Conservation (phyloP, 2,329 filamentous ascomycete species). For the Thielaviopsis euricoi region DNA sequence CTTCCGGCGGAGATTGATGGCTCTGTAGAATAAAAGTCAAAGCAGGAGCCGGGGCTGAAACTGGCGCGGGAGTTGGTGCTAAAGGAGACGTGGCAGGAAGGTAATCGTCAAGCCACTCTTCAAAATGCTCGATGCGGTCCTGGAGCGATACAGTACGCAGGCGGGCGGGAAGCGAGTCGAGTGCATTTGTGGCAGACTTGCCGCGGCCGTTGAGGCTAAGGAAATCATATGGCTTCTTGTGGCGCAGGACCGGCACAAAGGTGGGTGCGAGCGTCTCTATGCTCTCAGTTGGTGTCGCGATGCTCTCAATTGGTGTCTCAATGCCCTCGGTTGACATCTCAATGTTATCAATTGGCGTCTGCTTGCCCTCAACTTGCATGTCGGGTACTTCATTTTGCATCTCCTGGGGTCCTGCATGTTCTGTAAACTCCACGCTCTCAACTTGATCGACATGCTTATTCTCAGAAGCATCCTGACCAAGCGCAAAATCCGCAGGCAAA, state of each 20-base stretch:
- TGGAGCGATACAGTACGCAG: slow-evolving; percentile 5
- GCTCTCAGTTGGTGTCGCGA: neutral
- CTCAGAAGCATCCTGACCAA: neutral
- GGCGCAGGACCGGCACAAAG: neutral
- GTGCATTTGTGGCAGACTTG: neutral
- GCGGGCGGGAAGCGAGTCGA: neutral
- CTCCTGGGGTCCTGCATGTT: neutral
- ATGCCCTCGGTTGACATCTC: neutral
- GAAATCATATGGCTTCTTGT: neutral
- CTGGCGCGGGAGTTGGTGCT: neutral
- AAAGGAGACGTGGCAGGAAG: neutral
- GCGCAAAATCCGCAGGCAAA: neutral
- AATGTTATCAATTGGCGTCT: neutral
- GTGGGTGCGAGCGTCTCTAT: neutral
- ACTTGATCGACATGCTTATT: too few relatives aligned
- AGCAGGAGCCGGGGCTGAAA: neutral
- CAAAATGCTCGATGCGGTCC: slow-evolving; percentile 11
- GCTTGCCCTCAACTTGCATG: too few relatives aligned
- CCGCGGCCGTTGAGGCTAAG: neutral
- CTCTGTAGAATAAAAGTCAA: neutral
- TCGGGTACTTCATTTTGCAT: neutral
- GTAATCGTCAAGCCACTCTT: slow-evolving; percentile 12
- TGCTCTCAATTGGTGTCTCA: neutral
- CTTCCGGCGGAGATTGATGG: neutral
- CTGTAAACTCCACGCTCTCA: neutral